Evolutionary conservation across 1,139 yeast species (phyloP), one percentile per base, ranked within the genome.

Genomic region (Diutina pseudorugosa): DNA sequence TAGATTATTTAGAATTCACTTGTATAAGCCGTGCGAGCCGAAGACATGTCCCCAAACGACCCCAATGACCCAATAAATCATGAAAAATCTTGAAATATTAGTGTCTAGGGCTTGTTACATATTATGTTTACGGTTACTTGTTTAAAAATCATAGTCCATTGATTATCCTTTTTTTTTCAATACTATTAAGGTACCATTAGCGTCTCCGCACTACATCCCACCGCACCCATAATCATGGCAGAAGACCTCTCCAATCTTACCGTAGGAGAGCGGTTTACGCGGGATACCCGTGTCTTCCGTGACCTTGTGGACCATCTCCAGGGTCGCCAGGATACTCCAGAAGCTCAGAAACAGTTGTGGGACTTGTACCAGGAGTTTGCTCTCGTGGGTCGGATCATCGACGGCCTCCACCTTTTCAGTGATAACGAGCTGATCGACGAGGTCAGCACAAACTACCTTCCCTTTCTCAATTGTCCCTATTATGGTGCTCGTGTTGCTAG

Each of bases 381-480:
- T 8, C 21, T 45, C 2, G 30, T 45, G 40, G 19, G n/a, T 3
- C 27, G 25, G 16, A 45, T 45, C 49, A 45, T 45, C 27, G 49
- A 45, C 30, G n/a, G 27, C n/a, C 40, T 45, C 40, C 49, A 27
- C 33, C 62, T 83, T 30, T 83, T 82, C 64, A 82, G 89, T 60
- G 69, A 68, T 8, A 83, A 83, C 62, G 91, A 84, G 60, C 60
- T 71, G 0, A 57, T 83, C 2, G 79, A 76, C 0, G 91, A 84
- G 57, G 60, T 84, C 20, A 72, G 76, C 52, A 79, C 85, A 1
- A 64, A 69, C 14, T 78, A 84, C 50, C 62, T 84, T 25, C 82
- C 80, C 43, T 82, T 77, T 57, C 62, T 83, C 14, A 67, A 76
- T 12, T 61, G 80, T 0, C 78, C 79, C 54, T 83, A 69, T 60